A percentile compares a stretch with the other conserved stretches of the same genome.
Conservation (phyloP, 2,329 filamentous ascomycete genomes). For the Fonsecaea pedrosoi region DNA sequence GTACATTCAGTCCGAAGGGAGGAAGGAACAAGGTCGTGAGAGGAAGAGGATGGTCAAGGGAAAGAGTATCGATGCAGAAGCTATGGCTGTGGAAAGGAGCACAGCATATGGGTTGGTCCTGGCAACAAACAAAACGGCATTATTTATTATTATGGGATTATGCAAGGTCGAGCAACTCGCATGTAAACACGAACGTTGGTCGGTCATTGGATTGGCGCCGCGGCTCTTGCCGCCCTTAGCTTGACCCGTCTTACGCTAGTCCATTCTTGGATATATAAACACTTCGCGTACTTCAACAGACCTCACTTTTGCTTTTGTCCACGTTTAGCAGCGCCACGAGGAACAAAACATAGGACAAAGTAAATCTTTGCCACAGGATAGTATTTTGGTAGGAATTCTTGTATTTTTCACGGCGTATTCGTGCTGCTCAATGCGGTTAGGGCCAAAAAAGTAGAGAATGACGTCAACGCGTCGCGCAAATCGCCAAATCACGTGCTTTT, state of each 20-base stretch:
- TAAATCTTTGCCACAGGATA: not conserved
- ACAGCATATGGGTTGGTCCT: slow-evolving; percentile 33
- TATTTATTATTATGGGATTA: slow-evolving; percentile 25
- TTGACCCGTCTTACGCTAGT: not conserved
- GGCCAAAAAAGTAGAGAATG: slow-evolving; percentile 13
- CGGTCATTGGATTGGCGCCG: not conserved
- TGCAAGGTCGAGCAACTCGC: slow-evolving; percentile 10
- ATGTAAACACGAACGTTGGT: slow-evolving; percentile 4
- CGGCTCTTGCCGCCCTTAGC: slow-evolving; percentile 22
- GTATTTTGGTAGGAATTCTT: too few relatives aligned
- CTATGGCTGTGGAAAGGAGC: slow-evolving; percentile 33
- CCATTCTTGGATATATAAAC: not conserved
- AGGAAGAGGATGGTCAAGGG: slow-evolving; percentile 31
- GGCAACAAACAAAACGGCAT: slow-evolving; percentile 32
- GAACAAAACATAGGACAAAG: not conserved
- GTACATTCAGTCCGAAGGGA: slow-evolving; percentile 28
- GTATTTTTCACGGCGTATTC: not conserved
- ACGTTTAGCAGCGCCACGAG: not conserved
- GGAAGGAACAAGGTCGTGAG: slow-evolving; percentile 12
- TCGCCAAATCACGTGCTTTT: slow-evolving; percentile 16
- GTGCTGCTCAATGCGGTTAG: not conserved
- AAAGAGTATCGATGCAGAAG: slow-evolving; percentile 36
- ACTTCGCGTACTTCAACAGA: slow-evolving; percentile 12
- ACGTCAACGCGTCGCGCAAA: slow-evolving; percentile 31
- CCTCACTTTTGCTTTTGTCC: not conserved